Conservation (phyloP, 2,329 filamentous ascomycete genomes). For the Monosporascus sp. region DNA sequence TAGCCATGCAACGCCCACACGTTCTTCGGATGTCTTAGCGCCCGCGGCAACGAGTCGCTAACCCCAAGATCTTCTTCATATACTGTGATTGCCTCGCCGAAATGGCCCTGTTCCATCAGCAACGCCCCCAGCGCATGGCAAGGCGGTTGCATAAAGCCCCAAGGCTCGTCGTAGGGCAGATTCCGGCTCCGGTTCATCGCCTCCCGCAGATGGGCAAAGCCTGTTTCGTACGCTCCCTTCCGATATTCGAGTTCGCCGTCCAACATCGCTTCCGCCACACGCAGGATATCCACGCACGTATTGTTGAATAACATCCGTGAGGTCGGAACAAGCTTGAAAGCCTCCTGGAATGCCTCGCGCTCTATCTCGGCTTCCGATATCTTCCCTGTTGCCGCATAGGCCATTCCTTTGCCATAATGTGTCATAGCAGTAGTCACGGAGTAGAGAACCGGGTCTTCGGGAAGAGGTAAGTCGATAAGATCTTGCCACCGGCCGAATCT, state of each 20-base stretch:
- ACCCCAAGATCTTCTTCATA: conserved; percentile 60
- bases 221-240: conserved; percentile 48
- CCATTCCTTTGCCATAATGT: conserved; percentile 64
- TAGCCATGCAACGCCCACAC: conserved; percentile 72
- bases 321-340: conserved; percentile 46
- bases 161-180: conserved; percentile 68
- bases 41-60: conserved; percentile 54
- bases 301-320: conserved; percentile 67
- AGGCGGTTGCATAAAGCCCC: conserved; percentile 75
- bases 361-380: conserved; percentile 50
- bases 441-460: conserved; percentile 56
- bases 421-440: conserved; percentile 64
- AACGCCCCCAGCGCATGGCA: conserved; percentile 67
- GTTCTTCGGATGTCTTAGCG: conserved; percentile 64
- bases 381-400: conserved; percentile 53
- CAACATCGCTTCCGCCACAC: conserved; percentile 61
- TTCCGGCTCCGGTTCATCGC: conserved; percentile 57
- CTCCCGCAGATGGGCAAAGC: conserved; percentile 53
- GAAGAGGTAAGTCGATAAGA: conserved; percentile 51
- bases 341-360: conserved; percentile 44
- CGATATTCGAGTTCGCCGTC: conserved; percentile 72
- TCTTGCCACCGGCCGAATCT: conserved; percentile 71
- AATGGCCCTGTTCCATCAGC: conserved; percentile 59
- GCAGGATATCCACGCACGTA: conserved; percentile 56
- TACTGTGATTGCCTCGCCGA: conserved; percentile 49